Evolutionary conservation across 2,329 filamentous ascomycete species (phyloP).

Genomic region (Sporothrix inflata): DNA sequence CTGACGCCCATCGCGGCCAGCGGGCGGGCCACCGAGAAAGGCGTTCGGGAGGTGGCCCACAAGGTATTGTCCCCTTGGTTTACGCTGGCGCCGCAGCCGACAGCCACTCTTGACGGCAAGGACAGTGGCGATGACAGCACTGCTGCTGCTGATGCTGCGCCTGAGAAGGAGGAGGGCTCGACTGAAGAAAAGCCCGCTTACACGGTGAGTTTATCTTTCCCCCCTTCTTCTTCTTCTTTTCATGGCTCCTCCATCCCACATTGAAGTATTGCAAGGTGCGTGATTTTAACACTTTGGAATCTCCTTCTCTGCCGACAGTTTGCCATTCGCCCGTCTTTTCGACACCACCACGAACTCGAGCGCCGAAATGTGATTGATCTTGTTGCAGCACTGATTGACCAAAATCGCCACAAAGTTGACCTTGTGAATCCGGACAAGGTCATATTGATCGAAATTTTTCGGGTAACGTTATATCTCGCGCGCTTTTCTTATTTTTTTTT

Average conservation of each 20-base stretch:
- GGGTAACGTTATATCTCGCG: conserved; percentile 55
- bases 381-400: conserved; percentile 66
- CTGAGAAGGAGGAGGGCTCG: not conserved
- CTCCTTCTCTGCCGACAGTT: conserved; percentile 56
- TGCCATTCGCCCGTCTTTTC: conserved; percentile 78
- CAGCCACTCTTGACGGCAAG: conserved; percentile 23
- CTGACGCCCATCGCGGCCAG: conserved; percentile 57
- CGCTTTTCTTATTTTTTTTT: not conserved
- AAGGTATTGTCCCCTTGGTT: conserved; percentile 68
- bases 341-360: conserved; percentile 71
- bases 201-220: conserved; percentile 47
- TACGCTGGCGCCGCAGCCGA: conserved; percentile 44
- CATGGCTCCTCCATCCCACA: not conserved
- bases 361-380: conserved; percentile 71
- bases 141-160: not conserved
- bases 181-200: conserved; percentile 36
- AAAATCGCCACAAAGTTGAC: conserved; percentile 71
- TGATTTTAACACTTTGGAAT: not conserved
- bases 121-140: not conserved
- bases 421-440: conserved; percentile 77
- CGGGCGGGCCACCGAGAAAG: conserved; percentile 69
- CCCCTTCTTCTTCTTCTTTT: not conserved
- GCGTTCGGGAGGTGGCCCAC: conserved; percentile 66
- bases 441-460: conserved; percentile 78
- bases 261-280: not conserved